Evolutionary conservation across 129 eudicot species (phyloP), one percentile per base, ranked within the genome.

Genomic region (Flaveria linearis): DNA sequence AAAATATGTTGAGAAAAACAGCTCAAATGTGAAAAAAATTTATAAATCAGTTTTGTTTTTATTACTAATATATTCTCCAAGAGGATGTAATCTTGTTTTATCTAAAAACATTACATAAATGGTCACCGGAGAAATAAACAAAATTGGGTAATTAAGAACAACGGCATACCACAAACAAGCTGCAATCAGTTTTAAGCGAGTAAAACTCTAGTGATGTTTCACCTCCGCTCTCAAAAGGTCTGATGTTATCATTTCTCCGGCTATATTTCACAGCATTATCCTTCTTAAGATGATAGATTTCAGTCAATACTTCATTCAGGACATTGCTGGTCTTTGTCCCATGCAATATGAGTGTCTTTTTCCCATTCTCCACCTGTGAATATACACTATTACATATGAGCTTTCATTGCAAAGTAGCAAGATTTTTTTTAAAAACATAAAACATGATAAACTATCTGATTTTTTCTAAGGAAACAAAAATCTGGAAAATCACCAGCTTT

Each of bases 151-250:
- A 17, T 7, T 8, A 41, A 18, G n/a, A 41, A 41, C 15, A 66
- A 4, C 16, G 4, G 51, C 7, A 75, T 84, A 91, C 99, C 92
- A 95, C 92, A 88, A 95, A 83, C 13, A 95, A 76, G 69, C 97
- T 86, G 89, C 99, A 95, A 80, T 95, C 99, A 9, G 92, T 91
- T 82, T 95, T 95, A 30, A 83, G 89, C 0, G 99, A 91, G 78
- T 83, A 95, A 80, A 91, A 91, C 88, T 95, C 99, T 65, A 95
- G 78, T 13, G 90, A 86, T 45, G 96, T 74, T 82, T 95, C 99
- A 56, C 99, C 99, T 0, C 96, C 99, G 45, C 85, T 84, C 84
- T 95, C 99, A 69, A 95, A 95, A 1, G 99, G 99, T 72, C 99
- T 85, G 43, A 95, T 82, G 58, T 84, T 89, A 42, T 91, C 96